Evolutionary conservation across 345 rosid species (phyloP).

Genomic region (Stellera chamaejasme): DNA sequence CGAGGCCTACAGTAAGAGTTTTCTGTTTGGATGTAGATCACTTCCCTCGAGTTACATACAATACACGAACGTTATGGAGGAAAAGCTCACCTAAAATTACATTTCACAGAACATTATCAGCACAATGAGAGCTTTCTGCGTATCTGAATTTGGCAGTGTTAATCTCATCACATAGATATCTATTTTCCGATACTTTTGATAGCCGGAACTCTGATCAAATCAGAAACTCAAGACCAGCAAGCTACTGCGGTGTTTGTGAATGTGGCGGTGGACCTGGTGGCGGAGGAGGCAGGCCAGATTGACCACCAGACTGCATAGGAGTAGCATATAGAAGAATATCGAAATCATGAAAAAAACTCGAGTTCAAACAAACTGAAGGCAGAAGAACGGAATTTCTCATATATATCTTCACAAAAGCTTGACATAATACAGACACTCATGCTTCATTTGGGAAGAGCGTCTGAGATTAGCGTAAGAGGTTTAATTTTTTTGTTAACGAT

Average conservation of each 20-base stretch:
- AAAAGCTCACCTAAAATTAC: no score
- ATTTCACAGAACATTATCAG: no score
- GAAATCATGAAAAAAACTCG: not conserved
- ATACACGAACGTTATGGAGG: no score
- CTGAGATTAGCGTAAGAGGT: not conserved
- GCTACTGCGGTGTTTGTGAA: constrained; percentile 35
- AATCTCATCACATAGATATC: not conserved
- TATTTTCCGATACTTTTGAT: not conserved
- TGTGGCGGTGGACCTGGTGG: constrained; percentile 57
- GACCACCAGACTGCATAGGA: constrained; percentile 43
- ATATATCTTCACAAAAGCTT: no score
- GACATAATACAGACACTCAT: no score
- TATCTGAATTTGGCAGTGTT: no score
- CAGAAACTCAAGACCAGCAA: no score
- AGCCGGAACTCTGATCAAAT: not conserved
- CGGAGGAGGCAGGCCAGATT: constrained; percentile 46
- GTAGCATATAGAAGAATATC: constrained; percentile 1
- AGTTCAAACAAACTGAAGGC: not conserved
- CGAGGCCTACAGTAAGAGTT: no score
- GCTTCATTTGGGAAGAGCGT: not conserved
- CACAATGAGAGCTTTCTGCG: no score
- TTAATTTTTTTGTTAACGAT: not conserved
- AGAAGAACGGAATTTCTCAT: not conserved
- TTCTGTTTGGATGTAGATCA: no score
- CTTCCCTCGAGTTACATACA: no score